Base-by-base conservation (phyloP, 2,329 filamentous ascomycete species). In the Sarocladium strictum region DNA sequence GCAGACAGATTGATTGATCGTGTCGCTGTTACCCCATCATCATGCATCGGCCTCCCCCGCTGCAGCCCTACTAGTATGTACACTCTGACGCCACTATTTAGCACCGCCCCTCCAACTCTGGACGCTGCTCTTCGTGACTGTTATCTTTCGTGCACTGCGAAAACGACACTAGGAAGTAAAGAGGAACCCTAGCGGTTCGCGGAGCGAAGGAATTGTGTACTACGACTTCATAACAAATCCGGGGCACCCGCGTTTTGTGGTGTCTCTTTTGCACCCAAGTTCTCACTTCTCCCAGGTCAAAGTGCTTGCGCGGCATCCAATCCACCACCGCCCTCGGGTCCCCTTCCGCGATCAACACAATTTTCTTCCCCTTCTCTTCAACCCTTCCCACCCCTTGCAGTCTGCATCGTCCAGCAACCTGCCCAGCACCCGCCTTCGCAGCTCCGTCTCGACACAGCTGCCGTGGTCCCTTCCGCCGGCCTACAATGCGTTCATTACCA, bases 401-500 rank as follows among this genome's bases (percentile, higher is more conserved):
- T 23, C n/a, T n/a, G n/a, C n/a, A n/a, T n/a, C 43, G 7, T n/a
- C 40, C 43, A 10, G 17, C 17, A 14, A 47, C 38, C 38, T 19
- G 19, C 21, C 29, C 27, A 9, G 11, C 19, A 14, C 24, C 14
- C 43, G 19, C 19, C 26, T 12, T 17, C 11, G 10, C 32, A 7
- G 2, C 37, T 17, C 24, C 21, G 23, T 41, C 24, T 17, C 4
- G 3, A 29, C 10, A n/a, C 52, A 23, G 12, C 40, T 24, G 37
- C 40, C 53, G 45, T 56, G 60, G 59, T 65, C 62, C 66, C 35
- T 35, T 15, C 3, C n/a, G 47, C 35, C 27, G 47, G 47, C 47
- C 47, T 51, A 35, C 27, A 26, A 78, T 76, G 76, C 70, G 69
- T 68, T 69, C 69, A 69, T 69, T 72, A 80, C 69, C 74, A 83